phyloP scores from a whole-genome alignment of 2,329 filamentous ascomycete species.

The Ambrosiella cleistominuta region DNA sequence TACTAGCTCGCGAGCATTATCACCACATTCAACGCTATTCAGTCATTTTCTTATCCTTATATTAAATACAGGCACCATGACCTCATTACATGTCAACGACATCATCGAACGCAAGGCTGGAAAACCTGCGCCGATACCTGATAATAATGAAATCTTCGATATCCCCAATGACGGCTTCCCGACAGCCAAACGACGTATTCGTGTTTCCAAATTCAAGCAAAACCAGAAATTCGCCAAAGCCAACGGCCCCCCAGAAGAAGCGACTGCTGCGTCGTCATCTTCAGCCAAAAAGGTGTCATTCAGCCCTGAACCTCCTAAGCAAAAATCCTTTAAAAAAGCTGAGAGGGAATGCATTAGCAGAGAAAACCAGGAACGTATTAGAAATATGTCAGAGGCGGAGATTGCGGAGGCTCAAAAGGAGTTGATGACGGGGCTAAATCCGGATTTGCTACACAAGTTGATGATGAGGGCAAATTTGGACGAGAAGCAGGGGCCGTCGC shows the following conservation, averaged over 20 bases:
- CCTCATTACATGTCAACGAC: conserved; percentile 47
- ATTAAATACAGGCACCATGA: neutral
- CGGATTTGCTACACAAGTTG: conserved; percentile 58
- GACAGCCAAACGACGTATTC: conserved; percentile 62
- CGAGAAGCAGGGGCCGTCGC: conserved; percentile 29
- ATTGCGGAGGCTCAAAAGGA: conserved; percentile 68
- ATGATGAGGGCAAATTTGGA: conserved; percentile 62
- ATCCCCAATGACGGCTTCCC: conserved; percentile 55
- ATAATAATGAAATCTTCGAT: conserved; percentile 41
- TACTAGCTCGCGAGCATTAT: neutral
- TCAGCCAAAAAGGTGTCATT: conserved; percentile 6
- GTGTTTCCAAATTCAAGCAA: conserved; percentile 65
- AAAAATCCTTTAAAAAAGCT: conserved; percentile 23
- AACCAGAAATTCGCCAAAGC: conserved; percentile 26
- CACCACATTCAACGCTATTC: neutral
- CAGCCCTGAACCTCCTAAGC: conserved; percentile 13
- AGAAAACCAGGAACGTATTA: conserved; percentile 60
- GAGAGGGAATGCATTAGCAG: conserved; percentile 61
- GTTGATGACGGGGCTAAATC: conserved; percentile 59
- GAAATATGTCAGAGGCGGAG: conserved; percentile 62
- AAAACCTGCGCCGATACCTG: conserved; percentile 33
- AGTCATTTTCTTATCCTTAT: neutral
- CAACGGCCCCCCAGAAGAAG: neutral
- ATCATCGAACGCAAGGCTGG: conserved; percentile 52
- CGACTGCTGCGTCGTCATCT: conserved; percentile 3